These are phyloP conservation scores for Rhizomucor pusillus DNA, from an alignment of 371 early-diverging fungal genomes.

Conservation along the genomic window DNA sequence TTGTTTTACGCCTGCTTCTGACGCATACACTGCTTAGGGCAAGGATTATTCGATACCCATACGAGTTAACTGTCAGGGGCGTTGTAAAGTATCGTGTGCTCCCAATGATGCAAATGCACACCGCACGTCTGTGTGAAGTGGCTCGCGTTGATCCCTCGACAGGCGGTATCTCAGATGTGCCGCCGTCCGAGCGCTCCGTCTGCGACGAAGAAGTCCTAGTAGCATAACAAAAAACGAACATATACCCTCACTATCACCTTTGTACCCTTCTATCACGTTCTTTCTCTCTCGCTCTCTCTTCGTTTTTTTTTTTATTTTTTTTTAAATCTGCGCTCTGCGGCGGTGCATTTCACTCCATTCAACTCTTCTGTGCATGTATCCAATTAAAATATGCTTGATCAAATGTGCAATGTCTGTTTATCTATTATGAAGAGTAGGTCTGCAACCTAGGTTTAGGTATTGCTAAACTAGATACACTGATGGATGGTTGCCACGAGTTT, in stretches of 20 bases:
- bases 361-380: no score
- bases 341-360: no score
- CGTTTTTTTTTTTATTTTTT: constrained; percentile 2
- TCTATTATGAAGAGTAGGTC: no score
- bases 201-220: constrained; percentile 22
- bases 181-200: constrained; percentile 25
- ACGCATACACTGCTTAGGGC: constrained; percentile 34
- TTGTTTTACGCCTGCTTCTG: no score
- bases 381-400: no score
- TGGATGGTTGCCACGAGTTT: no score
- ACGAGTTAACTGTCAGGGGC: constrained; percentile 65
- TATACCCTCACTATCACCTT: background rate
- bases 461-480: no score
- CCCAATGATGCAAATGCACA: constrained; percentile 26
- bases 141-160: constrained; percentile 41
- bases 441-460: no score
- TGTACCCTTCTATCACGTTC: background rate
- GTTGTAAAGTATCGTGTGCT: constrained; percentile 55
- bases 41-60: constrained; percentile 54
- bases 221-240: no score
- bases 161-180: constrained; percentile 22
- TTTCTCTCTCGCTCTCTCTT: constrained; percentile 1
- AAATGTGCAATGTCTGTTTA: no score
- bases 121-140: constrained; percentile 42
- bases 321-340: no score